Evolutionary conservation across 768 basidiomycete genomes (phyloP).

Genomic region (Epithele typhae): DNA sequence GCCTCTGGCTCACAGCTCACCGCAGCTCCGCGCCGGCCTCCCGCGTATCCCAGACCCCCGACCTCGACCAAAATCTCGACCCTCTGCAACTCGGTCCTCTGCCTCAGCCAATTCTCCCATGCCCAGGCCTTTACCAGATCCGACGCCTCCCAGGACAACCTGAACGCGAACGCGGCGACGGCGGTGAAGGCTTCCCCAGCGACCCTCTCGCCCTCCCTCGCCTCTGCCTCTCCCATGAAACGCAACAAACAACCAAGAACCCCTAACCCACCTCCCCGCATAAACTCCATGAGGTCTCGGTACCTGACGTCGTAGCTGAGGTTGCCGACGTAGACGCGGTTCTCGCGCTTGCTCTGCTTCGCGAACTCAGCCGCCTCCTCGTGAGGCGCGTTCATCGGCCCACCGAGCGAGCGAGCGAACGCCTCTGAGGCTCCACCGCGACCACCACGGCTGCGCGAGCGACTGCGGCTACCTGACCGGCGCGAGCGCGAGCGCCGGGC

Average conservation of each 20-base stretch:
- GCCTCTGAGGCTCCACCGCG: constrained; percentile 47
- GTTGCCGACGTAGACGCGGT: constrained; percentile 98
- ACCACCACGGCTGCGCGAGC: constrained; percentile 49
- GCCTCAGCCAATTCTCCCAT: constrained; percentile 1
- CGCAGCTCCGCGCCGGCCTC: constrained; percentile 6
- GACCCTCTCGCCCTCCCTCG: not conserved
- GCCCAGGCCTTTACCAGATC: not conserved
- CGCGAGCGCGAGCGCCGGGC: constrained; percentile 54
- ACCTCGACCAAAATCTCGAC: not conserved
- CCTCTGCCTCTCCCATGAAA: constrained; percentile 7
- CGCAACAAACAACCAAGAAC: constrained; percentile 56
- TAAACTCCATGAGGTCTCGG: constrained; percentile 98
- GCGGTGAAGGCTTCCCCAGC: not conserved
- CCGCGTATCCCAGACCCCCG: not conserved
- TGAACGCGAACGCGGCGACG: not conserved
- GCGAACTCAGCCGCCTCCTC: constrained; percentile 95
- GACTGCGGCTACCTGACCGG: constrained; percentile 56
- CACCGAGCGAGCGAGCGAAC: constrained; percentile 77
- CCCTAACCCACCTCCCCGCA: constrained; percentile 99
- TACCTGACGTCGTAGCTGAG: constrained; percentile 99
- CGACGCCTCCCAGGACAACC: not conserved
- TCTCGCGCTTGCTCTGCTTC: constrained; percentile 95
- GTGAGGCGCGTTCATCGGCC: constrained; percentile 85
- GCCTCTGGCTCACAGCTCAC: too few relatives aligned
- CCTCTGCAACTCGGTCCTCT: not conserved